Evolutionary conservation across 192 early-diverging fungal species (phyloP).

Genomic region (Coemansia sp.): DNA sequence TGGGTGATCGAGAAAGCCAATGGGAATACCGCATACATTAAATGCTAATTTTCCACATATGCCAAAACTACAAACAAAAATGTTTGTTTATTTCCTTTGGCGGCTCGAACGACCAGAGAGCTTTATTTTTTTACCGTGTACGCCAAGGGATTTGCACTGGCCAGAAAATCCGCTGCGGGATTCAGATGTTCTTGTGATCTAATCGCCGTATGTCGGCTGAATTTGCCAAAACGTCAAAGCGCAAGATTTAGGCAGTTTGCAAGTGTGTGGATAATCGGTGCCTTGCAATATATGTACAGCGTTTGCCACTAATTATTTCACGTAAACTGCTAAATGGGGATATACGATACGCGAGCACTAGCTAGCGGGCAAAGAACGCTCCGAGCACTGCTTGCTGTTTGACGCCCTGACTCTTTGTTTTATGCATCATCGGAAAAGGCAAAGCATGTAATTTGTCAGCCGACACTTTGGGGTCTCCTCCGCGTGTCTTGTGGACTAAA

Average conservation of each 20-base stretch:
- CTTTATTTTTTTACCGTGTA: neutral
- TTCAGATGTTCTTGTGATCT: neutral
- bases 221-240: neutral
- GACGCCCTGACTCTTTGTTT: neutral
- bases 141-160: neutral
- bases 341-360: neutral
- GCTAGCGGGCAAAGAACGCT: neutral
- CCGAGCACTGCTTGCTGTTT: neutral
- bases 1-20: neutral
- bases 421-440: neutral
- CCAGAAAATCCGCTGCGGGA: neutral
- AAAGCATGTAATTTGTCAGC: neutral
- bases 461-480: neutral
- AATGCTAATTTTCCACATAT: neutral
- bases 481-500: neutral
- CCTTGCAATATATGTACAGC: neutral
- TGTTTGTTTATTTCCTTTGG: neutral
- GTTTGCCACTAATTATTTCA: neutral
- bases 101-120: neutral
- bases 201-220: neutral
- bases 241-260: too few species aligned
- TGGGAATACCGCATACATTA: neutral
- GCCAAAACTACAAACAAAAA: neutral
- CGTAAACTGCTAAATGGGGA: neutral
- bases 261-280: neutral